These are phyloP conservation scores for Lasiosphaeriaceae sp. DNA, from an alignment of 495 filamentous ascomycete genomes.

Conservation along the genomic window DNA sequence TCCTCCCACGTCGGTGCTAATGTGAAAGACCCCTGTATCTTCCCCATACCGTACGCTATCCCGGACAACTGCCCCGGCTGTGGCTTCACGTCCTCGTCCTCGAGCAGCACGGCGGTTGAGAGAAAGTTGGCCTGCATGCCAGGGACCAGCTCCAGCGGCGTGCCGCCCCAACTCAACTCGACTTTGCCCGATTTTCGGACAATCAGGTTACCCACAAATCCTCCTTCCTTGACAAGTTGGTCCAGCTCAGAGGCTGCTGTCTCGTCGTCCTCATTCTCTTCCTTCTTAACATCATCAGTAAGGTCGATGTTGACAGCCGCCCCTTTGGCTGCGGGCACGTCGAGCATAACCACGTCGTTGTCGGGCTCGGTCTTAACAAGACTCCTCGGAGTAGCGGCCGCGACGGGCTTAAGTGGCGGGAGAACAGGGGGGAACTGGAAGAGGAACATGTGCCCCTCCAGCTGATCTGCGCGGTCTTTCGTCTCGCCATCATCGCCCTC, in stretches of 20 bases:
- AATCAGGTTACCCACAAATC: conserved; percentile 55
- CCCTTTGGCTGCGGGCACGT: conserved; percentile 10
- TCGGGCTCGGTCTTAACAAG: conserved; percentile 28
- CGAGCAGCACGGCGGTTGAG: conserved; percentile 42
- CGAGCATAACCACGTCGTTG: conserved; percentile 24
- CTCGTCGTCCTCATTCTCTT: conserved; percentile 20
- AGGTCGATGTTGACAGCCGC: conserved; percentile 29
- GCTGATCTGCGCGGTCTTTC: conserved; percentile 16
- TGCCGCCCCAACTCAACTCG: conserved; percentile 60
- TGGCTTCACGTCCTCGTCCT: conserved; percentile 39
- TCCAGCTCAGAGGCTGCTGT: conserved; percentile 1
- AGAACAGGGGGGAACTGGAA: conserved; percentile 63
- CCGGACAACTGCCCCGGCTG: conserved; percentile 27
- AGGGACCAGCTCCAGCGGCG: conserved; percentile 40
- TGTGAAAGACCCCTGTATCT: conserved; percentile 55
- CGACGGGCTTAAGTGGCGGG: conserved; percentile 42
- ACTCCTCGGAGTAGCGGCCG: conserved; percentile 1
- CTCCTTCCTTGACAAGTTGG: conserved; percentile 30
- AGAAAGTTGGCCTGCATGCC: conserved; percentile 43
- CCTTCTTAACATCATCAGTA: conserved; percentile 31
- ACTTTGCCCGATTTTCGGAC: conserved; percentile 58
- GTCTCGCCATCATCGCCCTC: conserved; percentile 14
- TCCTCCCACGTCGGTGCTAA: conserved; percentile 49
- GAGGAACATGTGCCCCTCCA: conserved; percentile 54
- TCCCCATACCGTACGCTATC: conserved; percentile 52